Base-by-base conservation (phyloP, 495 filamentous ascomycete species). In the Symbiotaphrina buchneri region DNA sequence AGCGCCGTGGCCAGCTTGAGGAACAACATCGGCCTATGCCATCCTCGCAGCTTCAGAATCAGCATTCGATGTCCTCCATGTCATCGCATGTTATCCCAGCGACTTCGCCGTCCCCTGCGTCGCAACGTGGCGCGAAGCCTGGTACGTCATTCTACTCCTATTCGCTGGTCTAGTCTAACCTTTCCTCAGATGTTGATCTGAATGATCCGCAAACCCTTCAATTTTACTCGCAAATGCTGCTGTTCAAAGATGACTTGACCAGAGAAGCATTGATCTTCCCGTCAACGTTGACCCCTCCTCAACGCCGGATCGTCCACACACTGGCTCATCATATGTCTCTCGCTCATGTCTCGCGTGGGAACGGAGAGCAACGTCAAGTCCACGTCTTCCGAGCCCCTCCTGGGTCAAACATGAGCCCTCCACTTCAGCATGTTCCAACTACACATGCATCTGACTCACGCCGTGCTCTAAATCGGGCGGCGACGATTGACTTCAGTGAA, bases 401-500 rank as follows among this genome's bases (percentile, higher is more conserved):
- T 43, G 51, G 62, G 46, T 45, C 46, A 16, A 61, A 69, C 48
- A 52, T 78, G 51, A 72, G 73, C 56, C 68, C 77, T 28, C 68
- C 68, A 11, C 61, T 78, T 44, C 61, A 69, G 10, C 49, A 61
- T 45, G 43, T 53, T 39, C 53, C 34, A 0, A 31, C 68, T 32
- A 48, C 58, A 7, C 75, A 76, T 29, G 63, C 67, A 11, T 59
- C 65, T 33, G 81, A 94, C 36, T 64, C 69, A 20, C 66, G 83
- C 33, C 77, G 84, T 20, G 74, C 68, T 10, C 58, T 97, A 21
- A 87, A 83, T 56, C 77, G 87, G 18, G 83, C 87, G 13, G 90
- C 87, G 20, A 97, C 87, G n/a, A 92, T 90, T 42, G 85, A 95
- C 52, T 97, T 97, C 53, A 82, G 77, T 41, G 87, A 94, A 47